Conservation (phyloP, 2,329 filamentous ascomycete species). For the Pseudonectria buxi region DNA sequence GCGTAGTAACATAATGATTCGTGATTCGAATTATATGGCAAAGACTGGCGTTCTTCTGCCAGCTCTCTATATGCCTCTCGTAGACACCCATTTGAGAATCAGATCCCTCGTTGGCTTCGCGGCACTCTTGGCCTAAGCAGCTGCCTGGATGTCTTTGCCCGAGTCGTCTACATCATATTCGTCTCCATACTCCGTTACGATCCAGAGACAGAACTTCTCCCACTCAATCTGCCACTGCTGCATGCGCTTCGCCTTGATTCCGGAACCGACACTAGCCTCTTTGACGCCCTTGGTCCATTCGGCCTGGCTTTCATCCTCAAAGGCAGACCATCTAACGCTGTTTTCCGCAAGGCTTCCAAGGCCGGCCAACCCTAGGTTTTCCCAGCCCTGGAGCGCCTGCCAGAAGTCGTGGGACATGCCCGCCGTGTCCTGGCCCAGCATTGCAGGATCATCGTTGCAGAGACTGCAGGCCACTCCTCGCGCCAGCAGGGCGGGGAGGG, state of each 20-base stretch:
- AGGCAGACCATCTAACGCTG: constrained; percentile 82
- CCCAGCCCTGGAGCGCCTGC: constrained; percentile 86
- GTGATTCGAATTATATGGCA: no score
- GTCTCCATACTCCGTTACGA: constrained; percentile 67
- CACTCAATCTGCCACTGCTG: constrained; percentile 75
- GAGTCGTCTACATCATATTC: constrained; percentile 45
- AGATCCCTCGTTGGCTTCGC: no score
- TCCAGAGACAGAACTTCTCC: constrained; percentile 87
- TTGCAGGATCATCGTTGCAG: constrained; percentile 85
- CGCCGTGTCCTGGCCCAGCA: constrained; percentile 74
- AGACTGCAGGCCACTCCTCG: constrained; percentile 78
- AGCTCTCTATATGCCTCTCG: no score
- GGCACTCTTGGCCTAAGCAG: no score
- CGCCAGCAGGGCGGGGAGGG: constrained; percentile 75
- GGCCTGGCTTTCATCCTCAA: constrained; percentile 67
- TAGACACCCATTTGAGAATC: no score
- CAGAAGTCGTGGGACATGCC: constrained; percentile 92
- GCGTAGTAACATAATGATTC: no score
- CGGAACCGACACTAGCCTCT: constrained; percentile 64
- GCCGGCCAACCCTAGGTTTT: constrained; percentile 82
- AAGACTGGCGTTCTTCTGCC: no score
- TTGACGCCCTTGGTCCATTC: constrained; percentile 69
- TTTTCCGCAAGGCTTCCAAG: constrained; percentile 86
- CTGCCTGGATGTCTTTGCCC: background rate
- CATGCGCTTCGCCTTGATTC: constrained; percentile 64